Percentiles rank a stretch among this genome's conserved stretches.
These are phyloP conservation scores for Ophiostoma himal-ulmi DNA, from an alignment of 2,329 filamentous ascomycete species.

Conservation along the genomic window DNA sequence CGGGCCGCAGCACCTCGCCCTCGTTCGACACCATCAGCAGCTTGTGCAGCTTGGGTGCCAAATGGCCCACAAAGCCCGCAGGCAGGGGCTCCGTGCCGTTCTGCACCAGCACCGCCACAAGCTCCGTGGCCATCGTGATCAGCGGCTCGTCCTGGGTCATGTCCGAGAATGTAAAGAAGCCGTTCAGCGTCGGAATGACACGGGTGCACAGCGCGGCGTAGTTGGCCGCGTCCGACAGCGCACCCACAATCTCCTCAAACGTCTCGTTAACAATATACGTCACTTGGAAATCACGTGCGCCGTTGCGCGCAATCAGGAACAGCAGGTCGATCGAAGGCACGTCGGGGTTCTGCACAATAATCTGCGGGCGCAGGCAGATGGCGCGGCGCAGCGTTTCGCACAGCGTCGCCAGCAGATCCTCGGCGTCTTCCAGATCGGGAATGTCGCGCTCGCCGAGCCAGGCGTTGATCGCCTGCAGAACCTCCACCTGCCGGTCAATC, in stretches of 20 bases:
- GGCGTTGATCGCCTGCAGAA: constrained; percentile 58
- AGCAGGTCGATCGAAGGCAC: constrained; percentile 71
- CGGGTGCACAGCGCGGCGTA: constrained; percentile 78
- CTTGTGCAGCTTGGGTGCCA: constrained; percentile 79
- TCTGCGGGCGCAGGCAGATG: constrained; percentile 70
- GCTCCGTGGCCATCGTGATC: constrained; percentile 76
- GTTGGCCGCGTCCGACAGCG: constrained; percentile 59
- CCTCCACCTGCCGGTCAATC: constrained; percentile 47
- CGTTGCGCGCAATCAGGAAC: constrained; percentile 83
- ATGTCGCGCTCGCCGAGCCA: constrained; percentile 79
- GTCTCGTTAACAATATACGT: constrained; percentile 82
- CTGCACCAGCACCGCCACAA: constrained; percentile 74
- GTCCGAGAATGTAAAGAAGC: constrained; percentile 81
- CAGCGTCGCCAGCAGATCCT: constrained; percentile 85
- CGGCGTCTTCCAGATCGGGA: constrained; percentile 76
- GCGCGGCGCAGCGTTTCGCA: constrained; percentile 79
- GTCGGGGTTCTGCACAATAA: constrained; percentile 63
- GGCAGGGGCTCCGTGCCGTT: constrained; percentile 81
- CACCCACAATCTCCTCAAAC: constrained; percentile 78
- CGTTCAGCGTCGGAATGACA: constrained; percentile 79
- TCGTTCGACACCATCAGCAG: constrained; percentile 80
- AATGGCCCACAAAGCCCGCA: constrained; percentile 73
- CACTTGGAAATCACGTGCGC: constrained; percentile 84
- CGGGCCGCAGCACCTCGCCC: constrained; percentile 79
- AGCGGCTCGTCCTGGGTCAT: constrained; percentile 80